phyloP scores from a whole-genome alignment of 768 basidiomycete genomes.

The Plicaturopsis crispa region DNA sequence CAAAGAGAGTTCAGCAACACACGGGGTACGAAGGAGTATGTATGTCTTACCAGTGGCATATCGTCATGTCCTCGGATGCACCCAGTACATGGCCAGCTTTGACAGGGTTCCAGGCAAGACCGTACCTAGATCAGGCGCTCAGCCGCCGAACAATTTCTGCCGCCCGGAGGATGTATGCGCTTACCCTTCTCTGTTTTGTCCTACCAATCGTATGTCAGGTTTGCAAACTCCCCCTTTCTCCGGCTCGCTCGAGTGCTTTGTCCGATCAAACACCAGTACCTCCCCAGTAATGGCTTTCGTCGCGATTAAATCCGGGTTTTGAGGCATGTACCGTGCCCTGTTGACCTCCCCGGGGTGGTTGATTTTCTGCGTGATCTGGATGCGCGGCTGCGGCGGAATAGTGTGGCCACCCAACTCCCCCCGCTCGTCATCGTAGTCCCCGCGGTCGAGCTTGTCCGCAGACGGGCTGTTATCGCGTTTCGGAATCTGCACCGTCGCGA shows the following conservation, averaged over 20 bases:
- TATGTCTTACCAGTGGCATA: constrained; percentile 80
- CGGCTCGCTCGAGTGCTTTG: constrained; percentile 93
- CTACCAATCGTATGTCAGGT: constrained; percentile 86
- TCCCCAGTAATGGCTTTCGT: constrained; percentile 91
- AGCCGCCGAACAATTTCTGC: constrained; percentile 4
- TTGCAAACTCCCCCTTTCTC: constrained; percentile 77
- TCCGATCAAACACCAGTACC: constrained; percentile 92
- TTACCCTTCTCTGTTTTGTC: constrained; percentile 90
- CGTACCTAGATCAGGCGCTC: constrained; percentile 51
- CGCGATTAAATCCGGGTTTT: constrained; percentile 94
- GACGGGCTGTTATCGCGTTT: constrained; percentile 65
- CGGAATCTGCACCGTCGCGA: constrained; percentile 90
- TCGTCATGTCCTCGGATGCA: constrained; percentile 92
- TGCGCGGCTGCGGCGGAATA: constrained; percentile 75
- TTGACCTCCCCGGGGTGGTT: constrained; percentile 96
- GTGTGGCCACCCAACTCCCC: constrained; percentile 93
- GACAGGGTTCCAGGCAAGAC: constrained; percentile 85
- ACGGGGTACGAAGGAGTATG: background rate
- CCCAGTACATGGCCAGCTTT: constrained; percentile 83
- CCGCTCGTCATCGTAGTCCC: constrained; percentile 84
- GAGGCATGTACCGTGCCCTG: constrained; percentile 97
- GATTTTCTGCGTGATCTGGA: constrained; percentile 89
- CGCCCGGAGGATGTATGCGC: constrained; percentile 18
- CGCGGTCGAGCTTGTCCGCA: constrained; percentile 70
- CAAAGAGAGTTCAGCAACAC: constrained; percentile 1